Evolutionary conservation across 2,329 filamentous ascomycete genomes (phyloP), one percentile per base, ranked within the genome.

Genomic region (Byssoonygena ceratinophila): DNA sequence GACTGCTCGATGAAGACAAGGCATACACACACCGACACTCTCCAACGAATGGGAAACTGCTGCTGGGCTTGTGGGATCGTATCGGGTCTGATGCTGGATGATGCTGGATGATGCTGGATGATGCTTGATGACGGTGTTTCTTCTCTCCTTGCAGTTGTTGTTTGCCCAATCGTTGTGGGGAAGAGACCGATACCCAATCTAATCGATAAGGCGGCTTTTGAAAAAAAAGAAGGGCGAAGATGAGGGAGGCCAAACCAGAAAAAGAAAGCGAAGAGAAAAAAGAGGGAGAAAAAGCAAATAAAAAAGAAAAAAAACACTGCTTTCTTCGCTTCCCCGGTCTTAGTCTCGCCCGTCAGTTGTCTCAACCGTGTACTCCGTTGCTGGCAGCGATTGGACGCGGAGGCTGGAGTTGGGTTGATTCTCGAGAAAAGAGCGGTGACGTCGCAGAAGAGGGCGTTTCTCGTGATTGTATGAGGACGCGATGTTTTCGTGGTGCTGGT

Each of bases 131-230:
- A 20, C 7, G 20, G 46, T 20, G 37, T 43, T 41, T 23, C 16
- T 36, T 41, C 4, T 37, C n/a, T 16, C 34, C 14, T 18, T 37
- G 4, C 37, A 8, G 12, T 5, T 4, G 9, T 36, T 11, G 23
- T 9, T 32, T 32, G 43, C 43, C 43, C 43, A 45, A 45, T 45
- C 43, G 23, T 12, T 16, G 23, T 4, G 22, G 3, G 3, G 7
- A 41, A 20, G 8, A 4, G 8, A 20, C 16, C 1, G 18, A 16
- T 39, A 37, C 34, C 31, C 41, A 45, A 45, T 20, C 31, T 9
- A 36, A 36, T 47, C 45, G 45, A 50, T 43, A 41, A 34, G 47
- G 37, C 47, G 47, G 47, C 47, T 50, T 50, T 50, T 50, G 47
- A 43, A 37, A 37, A n/a, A 37, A 37, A 43, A 37, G 18, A n/a